Base-by-base conservation (phyloP, 192 early-diverging fungal genomes). In the Gamsiella multidivaricata region DNA sequence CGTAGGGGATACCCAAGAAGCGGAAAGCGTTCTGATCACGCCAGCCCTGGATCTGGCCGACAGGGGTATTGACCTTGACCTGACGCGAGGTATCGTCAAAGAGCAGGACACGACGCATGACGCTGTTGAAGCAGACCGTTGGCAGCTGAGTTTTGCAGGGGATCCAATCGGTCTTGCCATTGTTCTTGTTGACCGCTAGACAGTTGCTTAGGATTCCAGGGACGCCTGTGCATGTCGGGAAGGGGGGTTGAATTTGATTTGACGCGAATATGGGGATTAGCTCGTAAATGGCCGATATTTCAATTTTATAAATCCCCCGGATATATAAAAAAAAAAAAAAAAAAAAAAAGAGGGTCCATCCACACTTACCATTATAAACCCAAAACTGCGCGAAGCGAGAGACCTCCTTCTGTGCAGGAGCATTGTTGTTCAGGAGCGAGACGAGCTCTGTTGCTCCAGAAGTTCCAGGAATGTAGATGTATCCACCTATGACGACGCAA, bases 1-100 rank as follows among this genome's bases (percentile, higher is more conserved):
- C 86, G 47, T 86, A 88, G 0, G 81, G 84, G 39, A 88, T 88
- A 7, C 86, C 86, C 31, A 85, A 50, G 50, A 82, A 85, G 2
- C 70, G 45, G 22, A 59, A 65, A 1, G 70, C 61, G n/a, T 59
- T 65, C 36, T 73, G 70, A 28, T 73, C 61, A 7, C 70, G 55
- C 70, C 70, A 73, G 15, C 70, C 70, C 45, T 65, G 61, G 47
- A 73, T 73, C 0, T 43, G n/a, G 20, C 70, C 70, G 2, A 65
- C 62, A 25, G 70, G 68, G 1, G 76, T 80, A 33, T 80, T 47
- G 23, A 80, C 68, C 55, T 61, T 80, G 61, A 80, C 37, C 20
- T 80, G 76, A 23, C 68, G 67, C 2, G 76, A 70, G n/a, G 76
- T 47, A 33, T 80, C 76, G 3, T 80, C 70, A 34, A 73, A 59